Conservation (phyloP, 352 stramenopile genomes). For the Globisporangium sylvaticum region DNA sequence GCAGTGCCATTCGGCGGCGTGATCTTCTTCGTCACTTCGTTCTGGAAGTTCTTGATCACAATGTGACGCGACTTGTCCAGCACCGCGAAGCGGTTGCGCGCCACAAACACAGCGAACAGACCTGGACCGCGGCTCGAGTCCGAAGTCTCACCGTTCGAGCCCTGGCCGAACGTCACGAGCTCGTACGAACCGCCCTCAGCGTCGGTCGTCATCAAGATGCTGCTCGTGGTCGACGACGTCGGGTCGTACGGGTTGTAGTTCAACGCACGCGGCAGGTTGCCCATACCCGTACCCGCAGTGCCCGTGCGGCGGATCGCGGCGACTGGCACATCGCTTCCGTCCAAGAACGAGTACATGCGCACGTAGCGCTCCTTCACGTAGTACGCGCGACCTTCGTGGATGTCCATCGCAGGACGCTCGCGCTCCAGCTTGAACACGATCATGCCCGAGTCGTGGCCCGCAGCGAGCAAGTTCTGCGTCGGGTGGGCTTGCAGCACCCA, state of each 20-base stretch:
- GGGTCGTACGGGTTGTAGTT: conserved; percentile 97
- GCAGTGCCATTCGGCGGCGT: conserved; percentile 93
- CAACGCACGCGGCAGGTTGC: conserved; percentile 91
- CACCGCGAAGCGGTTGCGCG: conserved; percentile 97
- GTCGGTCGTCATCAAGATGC: conserved; percentile 94
- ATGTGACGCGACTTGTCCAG: conserved; percentile 97
- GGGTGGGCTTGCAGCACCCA: conserved; percentile 97
- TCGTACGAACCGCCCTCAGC: conserved; percentile 97
- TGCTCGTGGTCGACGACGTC: conserved; percentile 76
- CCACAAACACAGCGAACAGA: conserved; percentile 96
- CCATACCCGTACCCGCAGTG: conserved; percentile 81
- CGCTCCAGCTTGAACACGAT: conserved; percentile 99
- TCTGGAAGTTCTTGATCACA: conserved; percentile 99
- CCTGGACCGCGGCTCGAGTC: conserved; percentile 93
- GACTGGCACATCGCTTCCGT: conserved; percentile 73
- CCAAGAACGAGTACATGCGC: conserved; percentile 94
- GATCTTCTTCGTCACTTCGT: conserved; percentile 98
- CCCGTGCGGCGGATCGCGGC: conserved; percentile 66
- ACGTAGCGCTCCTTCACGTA: conserved; percentile 98
- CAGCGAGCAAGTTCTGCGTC: conserved; percentile 97
- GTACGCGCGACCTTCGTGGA: conserved; percentile 85
- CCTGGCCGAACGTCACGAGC: conserved; percentile 92
- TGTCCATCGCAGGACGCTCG: conserved; percentile 94
- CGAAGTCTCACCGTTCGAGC: conserved; percentile 70
- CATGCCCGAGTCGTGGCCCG: conserved; percentile 99